Conservation (phyloP, 179 eudicot genomes). For the Actinidia chinensis region DNA sequence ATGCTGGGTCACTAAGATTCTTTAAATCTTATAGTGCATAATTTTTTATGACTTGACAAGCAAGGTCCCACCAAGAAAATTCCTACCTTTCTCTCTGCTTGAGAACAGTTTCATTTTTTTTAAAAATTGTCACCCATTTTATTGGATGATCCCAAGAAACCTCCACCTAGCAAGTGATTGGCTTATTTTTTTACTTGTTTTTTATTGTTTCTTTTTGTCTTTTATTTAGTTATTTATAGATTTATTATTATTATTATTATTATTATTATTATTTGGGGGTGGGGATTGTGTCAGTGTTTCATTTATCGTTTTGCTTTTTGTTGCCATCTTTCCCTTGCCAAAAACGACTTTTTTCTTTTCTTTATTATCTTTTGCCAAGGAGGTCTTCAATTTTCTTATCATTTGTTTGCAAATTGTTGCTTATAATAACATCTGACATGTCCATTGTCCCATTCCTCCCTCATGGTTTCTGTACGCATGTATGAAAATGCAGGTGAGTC, state of each 20-base stretch:
- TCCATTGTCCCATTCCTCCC: constrained; percentile 2
- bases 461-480: background rate
- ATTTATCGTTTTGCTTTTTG: too few relatives aligned
- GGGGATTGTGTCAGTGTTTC: too few relatives aligned
- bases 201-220: background rate
- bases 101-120: background rate
- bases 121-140: background rate
- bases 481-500: background rate
- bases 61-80: background rate
- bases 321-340: too few relatives aligned
- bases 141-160: background rate
- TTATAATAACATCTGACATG: background rate
- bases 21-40: too few relatives aligned
- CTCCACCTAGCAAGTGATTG: background rate
- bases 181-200: background rate
- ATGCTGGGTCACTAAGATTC: too few relatives aligned
- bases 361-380: background rate
- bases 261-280: too few relatives aligned
- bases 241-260: too few relatives aligned
- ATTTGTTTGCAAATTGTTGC: background rate
- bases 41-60: background rate
- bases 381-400: background rate
- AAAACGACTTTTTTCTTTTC: too few relatives aligned
- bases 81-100: background rate
- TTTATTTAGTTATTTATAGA: too few relatives aligned